Evolutionary conservation across 495 filamentous ascomycete genomes (phyloP).

Genomic region (Aspergillus ellipticus): DNA sequence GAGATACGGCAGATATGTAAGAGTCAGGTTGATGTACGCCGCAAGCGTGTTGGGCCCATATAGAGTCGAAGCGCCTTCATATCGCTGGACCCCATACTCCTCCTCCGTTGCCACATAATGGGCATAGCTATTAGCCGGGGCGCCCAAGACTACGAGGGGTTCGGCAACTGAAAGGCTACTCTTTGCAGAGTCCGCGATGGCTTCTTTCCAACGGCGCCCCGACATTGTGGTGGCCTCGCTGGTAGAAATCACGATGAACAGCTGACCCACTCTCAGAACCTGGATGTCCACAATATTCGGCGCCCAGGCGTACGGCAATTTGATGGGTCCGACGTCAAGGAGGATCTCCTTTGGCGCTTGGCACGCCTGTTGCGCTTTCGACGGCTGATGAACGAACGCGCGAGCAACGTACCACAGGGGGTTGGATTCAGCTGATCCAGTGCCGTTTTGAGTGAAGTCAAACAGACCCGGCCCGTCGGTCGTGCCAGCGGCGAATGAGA

Average conservation of each 20-base stretch:
- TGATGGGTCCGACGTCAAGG: slow-evolving; percentile 81
- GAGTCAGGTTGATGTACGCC: slow-evolving; percentile 84
- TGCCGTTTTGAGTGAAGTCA: slow-evolving; percentile 88
- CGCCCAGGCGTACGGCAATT: slow-evolving; percentile 79
- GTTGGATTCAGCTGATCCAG: slow-evolving; percentile 65
- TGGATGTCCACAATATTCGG: slow-evolving; percentile 95
- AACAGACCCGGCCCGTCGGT: slow-evolving; percentile 91
- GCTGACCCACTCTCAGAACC: slow-evolving; percentile 78
- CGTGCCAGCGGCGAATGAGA: slow-evolving; percentile 91
- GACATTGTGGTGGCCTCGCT: slow-evolving; percentile 97
- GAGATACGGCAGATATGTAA: slow-evolving; percentile 69
- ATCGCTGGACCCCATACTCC: slow-evolving; percentile 86
- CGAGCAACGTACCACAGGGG: slow-evolving; percentile 81
- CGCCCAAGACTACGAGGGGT: slow-evolving; percentile 83
- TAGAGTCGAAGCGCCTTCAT: slow-evolving; percentile 92
- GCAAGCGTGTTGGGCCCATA: slow-evolving; percentile 90
- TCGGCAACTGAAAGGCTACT: slow-evolving; percentile 43
- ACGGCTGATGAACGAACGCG: slow-evolving; percentile 66
- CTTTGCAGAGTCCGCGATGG: slow-evolving; percentile 58
- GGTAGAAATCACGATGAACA: slow-evolving; percentile 81
- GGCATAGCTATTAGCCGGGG: slow-evolving; percentile 91
- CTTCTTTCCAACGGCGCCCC: slow-evolving; percentile 83
- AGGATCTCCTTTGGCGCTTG: slow-evolving; percentile 85
- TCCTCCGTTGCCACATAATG: slow-evolving; percentile 94
- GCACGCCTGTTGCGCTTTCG: slow-evolving; percentile 67